phyloP scores from a whole-genome alignment of 2,329 filamentous ascomycete genomes.

The Colletotrichum abscissum region DNA sequence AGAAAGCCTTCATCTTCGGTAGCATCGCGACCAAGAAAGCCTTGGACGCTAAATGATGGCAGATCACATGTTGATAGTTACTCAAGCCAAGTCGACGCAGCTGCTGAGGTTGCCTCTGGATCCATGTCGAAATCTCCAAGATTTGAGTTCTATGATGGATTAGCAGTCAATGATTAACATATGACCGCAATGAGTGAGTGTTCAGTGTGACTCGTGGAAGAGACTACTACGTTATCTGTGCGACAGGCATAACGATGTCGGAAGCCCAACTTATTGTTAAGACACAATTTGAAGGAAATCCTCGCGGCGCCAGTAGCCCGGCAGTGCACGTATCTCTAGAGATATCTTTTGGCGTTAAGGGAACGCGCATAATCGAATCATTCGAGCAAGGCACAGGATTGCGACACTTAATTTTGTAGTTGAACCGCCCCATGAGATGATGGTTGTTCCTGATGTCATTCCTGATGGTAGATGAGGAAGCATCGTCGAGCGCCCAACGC shows the following conservation, averaged over 20 bases:
- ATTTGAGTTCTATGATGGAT: too few species aligned
- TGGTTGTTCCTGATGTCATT: conserved; percentile 62
- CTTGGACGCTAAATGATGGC: too few species aligned
- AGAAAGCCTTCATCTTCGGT: too few species aligned
- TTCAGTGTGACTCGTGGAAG: too few species aligned
- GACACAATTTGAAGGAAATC: conserved; percentile 47
- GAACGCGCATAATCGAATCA: conserved; percentile 19
- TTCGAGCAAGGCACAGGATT: conserved; percentile 6
- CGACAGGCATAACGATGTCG: conserved; percentile 40
- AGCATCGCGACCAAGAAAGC: too few species aligned
- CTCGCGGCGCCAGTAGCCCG: not conserved
- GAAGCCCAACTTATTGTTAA: conserved; percentile 46
- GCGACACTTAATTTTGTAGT: conserved; percentile 54
- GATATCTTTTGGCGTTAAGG: not conserved
- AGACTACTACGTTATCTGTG: too few species aligned
- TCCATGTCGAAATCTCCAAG: too few species aligned
- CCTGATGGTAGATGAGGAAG: conserved; percentile 33
- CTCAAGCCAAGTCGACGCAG: too few species aligned
- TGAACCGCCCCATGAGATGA: conserved; percentile 58
- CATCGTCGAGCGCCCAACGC: not conserved
- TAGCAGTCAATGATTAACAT: too few species aligned
- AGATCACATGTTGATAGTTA: too few species aligned
- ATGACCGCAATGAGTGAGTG: too few species aligned
- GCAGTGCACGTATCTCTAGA: conserved; percentile 9
- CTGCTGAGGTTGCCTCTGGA: too few species aligned